Evolutionary conservation across 2,329 filamentous ascomycete species (phyloP).

Genomic region (Pseudogymnoascus sp.): DNA sequence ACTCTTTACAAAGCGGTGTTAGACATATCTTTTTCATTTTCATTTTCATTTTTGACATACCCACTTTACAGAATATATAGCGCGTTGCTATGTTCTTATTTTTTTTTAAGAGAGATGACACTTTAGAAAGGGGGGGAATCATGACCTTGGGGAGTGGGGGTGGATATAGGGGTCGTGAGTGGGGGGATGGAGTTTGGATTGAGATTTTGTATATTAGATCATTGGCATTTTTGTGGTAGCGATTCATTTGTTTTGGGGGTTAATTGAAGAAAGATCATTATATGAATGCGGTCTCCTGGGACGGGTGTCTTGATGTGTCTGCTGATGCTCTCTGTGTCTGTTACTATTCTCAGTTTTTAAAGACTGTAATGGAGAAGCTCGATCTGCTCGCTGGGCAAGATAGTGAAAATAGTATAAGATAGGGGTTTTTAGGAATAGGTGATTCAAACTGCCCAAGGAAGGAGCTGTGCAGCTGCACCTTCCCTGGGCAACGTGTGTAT

Average conservation of each 20-base stretch:
- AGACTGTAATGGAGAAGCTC: no score
- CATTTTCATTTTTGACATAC: not conserved
- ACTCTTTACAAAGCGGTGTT: not conserved
- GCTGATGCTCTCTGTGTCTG: no score
- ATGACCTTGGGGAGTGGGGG: not conserved
- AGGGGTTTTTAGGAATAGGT: no score
- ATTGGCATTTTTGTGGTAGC: conserved; percentile 6
- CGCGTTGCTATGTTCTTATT: not conserved
- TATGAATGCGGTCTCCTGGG: no score
- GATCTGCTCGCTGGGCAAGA: not conserved
- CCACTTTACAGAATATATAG: not conserved
- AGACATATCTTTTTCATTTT: not conserved
- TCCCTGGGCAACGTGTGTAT: not conserved
- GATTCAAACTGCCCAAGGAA: not conserved
- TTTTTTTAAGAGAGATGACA: not conserved
- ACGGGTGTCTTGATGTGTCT: no score
- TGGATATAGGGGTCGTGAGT: not conserved
- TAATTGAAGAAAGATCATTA: not conserved
- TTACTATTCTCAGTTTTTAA: no score
- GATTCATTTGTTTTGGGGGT: not conserved
- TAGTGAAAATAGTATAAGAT: not conserved
- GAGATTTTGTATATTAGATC: conserved; percentile 1
- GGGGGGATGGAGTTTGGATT: conserved; percentile 7
- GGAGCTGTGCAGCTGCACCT: not conserved
- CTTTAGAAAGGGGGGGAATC: not conserved